These are phyloP conservation scores for Suillus fuscotomentosus DNA, from an alignment of 768 basidiomycete species.

Conservation along the genomic window DNA sequence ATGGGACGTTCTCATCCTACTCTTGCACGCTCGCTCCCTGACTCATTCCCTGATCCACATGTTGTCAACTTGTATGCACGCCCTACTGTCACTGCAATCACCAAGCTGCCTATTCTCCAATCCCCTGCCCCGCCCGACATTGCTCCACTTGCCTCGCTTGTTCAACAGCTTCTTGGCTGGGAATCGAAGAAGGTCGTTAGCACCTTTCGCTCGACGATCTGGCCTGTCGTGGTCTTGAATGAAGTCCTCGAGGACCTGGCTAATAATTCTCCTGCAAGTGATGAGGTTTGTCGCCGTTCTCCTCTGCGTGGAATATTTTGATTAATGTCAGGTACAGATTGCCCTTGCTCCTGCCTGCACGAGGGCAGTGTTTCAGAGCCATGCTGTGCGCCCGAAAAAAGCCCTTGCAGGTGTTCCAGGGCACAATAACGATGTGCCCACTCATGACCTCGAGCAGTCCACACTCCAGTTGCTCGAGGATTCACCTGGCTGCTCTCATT, in stretches of 20 bases:
- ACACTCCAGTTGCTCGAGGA: not conserved
- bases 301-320: not conserved
- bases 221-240: slow-evolving; percentile 2
- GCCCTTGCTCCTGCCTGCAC: not conserved
- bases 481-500: too few relatives aligned
- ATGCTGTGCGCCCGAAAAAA: not conserved
- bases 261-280: not conserved
- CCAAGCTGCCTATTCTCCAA: not conserved
- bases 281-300: not conserved
- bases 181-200: not conserved
- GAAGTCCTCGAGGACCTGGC: slow-evolving; percentile 1
- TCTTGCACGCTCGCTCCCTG: not conserved
- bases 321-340: not conserved
- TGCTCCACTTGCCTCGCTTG: not conserved
- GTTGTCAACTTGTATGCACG: not conserved
- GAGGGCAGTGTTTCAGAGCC: not conserved
- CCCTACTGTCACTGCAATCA: not conserved
- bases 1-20: not conserved
- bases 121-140: not conserved
- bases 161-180: slow-evolving; percentile 1
- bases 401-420: not conserved
- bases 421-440: not conserved
- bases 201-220: not conserved
- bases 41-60: not conserved
- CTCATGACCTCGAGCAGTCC: not conserved